Evolutionary conservation across 805 yeast species (phyloP).

Genomic region (Wickerhamomyces bovis): DNA sequence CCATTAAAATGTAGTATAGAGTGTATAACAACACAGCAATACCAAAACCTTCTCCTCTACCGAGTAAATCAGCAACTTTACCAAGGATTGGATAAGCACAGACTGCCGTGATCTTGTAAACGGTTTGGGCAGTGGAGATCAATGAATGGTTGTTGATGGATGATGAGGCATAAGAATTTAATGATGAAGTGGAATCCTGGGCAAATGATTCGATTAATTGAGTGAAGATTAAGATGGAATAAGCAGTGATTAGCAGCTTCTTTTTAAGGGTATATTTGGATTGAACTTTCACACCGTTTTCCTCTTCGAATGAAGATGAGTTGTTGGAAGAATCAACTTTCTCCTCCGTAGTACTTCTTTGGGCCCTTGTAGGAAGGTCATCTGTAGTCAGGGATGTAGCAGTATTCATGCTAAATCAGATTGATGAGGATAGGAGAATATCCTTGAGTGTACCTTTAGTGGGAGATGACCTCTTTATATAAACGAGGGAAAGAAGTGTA

Average conservation of each 20-base stretch:
- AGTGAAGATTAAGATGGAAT: conserved; percentile 21
- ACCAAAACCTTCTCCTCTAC: conserved; percentile 33
- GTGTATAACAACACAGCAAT: conserved; percentile 26
- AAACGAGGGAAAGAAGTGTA: not conserved
- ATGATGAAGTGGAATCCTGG: conserved; percentile 19
- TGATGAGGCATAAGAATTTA: conserved; percentile 30
- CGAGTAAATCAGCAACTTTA: conserved; percentile 32
- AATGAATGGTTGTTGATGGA: conserved; percentile 32
- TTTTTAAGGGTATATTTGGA: conserved; percentile 12
- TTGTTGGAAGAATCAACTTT: not conserved
- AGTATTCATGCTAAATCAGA: not conserved
- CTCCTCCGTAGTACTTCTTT: not conserved
- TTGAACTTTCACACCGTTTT: not conserved
- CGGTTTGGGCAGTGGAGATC: conserved; percentile 32
- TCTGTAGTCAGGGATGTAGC: not conserved
- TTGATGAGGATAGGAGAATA: not conserved
- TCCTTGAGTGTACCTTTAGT: not conserved
- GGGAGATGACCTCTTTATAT: not conserved
- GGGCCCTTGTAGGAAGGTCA: not conserved
- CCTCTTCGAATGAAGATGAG: not conserved
- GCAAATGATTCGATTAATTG: conserved; percentile 28
- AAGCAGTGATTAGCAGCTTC: conserved; percentile 20
- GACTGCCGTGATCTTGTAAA: conserved; percentile 32
- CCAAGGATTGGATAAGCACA: conserved; percentile 33
- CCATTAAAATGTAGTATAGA: conserved; percentile 29